These are phyloP conservation scores for Moricandia arvensis DNA, from an alignment of 345 rosid species.

Conservation along the genomic window DNA sequence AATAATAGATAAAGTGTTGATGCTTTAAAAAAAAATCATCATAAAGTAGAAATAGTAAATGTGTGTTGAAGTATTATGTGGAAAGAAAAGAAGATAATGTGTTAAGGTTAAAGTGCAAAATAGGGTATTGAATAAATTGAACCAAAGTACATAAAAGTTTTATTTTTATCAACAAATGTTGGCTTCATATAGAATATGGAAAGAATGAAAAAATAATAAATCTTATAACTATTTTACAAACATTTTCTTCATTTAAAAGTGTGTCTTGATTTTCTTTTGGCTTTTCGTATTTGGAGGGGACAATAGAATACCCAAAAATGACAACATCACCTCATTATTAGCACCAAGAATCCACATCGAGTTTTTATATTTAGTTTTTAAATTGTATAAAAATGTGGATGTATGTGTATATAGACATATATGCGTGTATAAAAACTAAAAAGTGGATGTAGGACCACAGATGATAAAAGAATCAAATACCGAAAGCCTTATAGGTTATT, in stretches of 20 bases:
- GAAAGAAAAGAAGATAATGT: too few species aligned
- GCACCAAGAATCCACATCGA: background rate
- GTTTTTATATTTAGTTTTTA: too few species aligned
- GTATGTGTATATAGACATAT: background rate
- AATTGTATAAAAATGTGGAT: background rate
- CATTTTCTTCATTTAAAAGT: background rate
- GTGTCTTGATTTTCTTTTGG: background rate
- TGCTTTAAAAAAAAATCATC: too few species aligned
- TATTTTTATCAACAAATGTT: background rate
- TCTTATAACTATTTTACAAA: background rate
- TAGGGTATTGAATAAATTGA: too few species aligned
- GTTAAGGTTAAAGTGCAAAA: too few species aligned
- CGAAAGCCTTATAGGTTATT: slow-evolving; percentile 16
- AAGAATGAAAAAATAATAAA: background rate
- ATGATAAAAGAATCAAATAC: slow-evolving; percentile 23
- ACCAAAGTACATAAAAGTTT: background rate
- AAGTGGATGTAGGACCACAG: slow-evolving; percentile 16
- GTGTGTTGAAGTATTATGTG: too few species aligned
- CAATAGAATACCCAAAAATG: background rate
- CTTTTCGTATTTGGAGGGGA: slow-evolving; percentile 16
- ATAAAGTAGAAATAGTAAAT: too few species aligned
- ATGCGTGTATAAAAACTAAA: background rate
- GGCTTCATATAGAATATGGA: slow-evolving; percentile 5
- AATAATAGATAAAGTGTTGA: too few species aligned
- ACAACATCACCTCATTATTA: background rate